These are phyloP conservation scores for Neurospora sublineolata DNA, from an alignment of 495 filamentous ascomycete genomes.

Conservation along the genomic window DNA sequence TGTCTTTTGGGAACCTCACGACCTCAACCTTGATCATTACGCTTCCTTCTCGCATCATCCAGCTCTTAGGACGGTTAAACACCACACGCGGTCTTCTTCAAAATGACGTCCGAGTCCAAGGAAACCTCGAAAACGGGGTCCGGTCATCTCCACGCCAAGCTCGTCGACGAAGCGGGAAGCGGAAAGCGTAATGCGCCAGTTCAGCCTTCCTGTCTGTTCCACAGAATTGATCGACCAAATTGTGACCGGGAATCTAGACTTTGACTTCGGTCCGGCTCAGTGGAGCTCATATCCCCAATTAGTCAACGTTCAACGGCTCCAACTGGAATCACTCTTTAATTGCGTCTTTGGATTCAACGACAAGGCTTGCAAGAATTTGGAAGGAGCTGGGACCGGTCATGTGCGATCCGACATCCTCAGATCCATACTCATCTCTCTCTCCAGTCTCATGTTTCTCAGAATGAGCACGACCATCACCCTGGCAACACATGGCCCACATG, in stretches of 20 bases:
- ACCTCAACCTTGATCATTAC: no score
- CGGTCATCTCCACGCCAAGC: not conserved
- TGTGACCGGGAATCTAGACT: not conserved
- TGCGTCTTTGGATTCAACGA: not conserved
- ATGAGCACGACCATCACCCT: not conserved
- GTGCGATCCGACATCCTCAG: not conserved
- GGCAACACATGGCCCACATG: not conserved
- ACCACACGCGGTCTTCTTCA: not conserved
- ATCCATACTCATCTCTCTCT: not conserved
- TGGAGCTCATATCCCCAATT: not conserved
- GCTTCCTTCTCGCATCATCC: no score
- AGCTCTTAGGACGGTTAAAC: no score
- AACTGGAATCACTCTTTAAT: not conserved
- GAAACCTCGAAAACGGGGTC: not conserved
- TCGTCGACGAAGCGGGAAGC: not conserved
- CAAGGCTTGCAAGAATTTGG: no score
- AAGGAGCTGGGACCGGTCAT: no score
- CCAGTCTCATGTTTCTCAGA: not conserved
- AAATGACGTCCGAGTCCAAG: not conserved
- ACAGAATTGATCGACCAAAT: not conserved
- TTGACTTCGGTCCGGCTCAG: not conserved
- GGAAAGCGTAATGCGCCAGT: not conserved
- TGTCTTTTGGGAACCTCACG: no score
- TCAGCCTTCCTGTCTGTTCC: not conserved
- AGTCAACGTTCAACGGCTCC: not conserved